A percentile compares a stretch with the other conserved stretches of the same genome.
These are phyloP conservation scores for Stereocaulon alpinum DNA, from an alignment of 495 filamentous ascomycete species.

Conservation along the genomic window DNA sequence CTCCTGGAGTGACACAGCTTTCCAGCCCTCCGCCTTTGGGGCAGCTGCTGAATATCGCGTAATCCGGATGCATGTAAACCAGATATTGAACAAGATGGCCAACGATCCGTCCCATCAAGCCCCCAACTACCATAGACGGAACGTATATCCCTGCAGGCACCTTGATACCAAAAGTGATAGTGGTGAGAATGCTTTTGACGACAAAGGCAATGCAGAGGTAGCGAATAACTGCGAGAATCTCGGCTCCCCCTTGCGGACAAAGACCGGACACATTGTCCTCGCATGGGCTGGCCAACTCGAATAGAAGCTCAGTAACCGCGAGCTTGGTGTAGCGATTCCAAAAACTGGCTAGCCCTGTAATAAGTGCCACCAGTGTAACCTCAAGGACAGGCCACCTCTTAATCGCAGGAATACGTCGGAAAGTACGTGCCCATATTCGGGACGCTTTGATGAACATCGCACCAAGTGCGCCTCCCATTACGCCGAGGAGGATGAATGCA, in stretches of 20 bases:
- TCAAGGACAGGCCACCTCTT: constrained; percentile 79
- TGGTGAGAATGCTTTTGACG: constrained; percentile 80
- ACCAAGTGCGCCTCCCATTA: constrained; percentile 73
- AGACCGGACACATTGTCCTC: constrained; percentile 57
- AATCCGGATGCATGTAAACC: constrained; percentile 60
- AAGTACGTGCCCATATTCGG: constrained; percentile 75
- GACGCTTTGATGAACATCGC: constrained; percentile 97
- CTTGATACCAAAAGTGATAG: constrained; percentile 88
- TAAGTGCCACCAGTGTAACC: constrained; percentile 73
- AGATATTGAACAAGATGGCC: constrained; percentile 81
- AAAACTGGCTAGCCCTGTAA: constrained; percentile 77
- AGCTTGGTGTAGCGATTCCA: constrained; percentile 90
- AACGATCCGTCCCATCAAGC: constrained; percentile 79
- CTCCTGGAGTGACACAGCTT: constrained; percentile 85
- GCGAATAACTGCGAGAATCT: constrained; percentile 61
- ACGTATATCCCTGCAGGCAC: constrained; percentile 95
- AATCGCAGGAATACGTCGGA: constrained; percentile 69
- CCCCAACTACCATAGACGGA: constrained; percentile 95
- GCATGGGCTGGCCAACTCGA: constrained; percentile 84
- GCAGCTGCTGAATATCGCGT: constrained; percentile 63
- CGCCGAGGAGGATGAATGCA: constrained; percentile 73
- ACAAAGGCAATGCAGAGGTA: constrained; percentile 70
- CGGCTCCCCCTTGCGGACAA: constrained; percentile 59
- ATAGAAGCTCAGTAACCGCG: constrained; percentile 80
- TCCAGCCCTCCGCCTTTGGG: constrained; percentile 56